Evolutionary conservation across 116 monocot genomes (phyloP), one percentile per base, ranked within the genome.

Genomic region (Papilionanthe hybrid): DNA sequence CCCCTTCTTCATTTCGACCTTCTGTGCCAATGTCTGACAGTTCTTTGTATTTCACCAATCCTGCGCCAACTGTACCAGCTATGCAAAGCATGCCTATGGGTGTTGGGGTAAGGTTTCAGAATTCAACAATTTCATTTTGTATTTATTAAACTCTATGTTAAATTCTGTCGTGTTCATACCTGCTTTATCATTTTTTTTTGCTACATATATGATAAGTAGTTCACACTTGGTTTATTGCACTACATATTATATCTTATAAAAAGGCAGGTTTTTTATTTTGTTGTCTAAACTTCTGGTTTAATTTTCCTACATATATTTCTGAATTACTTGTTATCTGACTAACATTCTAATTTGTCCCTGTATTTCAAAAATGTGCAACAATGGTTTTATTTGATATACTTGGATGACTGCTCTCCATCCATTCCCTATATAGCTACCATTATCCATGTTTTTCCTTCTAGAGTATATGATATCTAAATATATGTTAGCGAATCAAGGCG

Each of bases 1-100:
- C 86, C 49, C 96, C 96, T 53, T 84, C 90, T 79, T 84, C 91
- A 67, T 66, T 91, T 60, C 90, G 91, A 86, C 89, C 89, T 42
- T 76, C 81, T 55, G 42, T 53, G 15, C 84, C 89, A 25, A 78
- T 80, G 43, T 73, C 87, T 27, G 94, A 94, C 47, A 83, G 79
- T 41, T 81, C 88, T 29, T 87, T 92, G 57, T 94, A 92, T 88
- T 91, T 89, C 85, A 69, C 85, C 28, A 80, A 77, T 79, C 88
- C 88, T 47, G 55, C 83, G 19, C 25, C 94, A 78, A 79, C 89
- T 7, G 79, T 89, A 0, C 91, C 79, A 53, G 86, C 89, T 74
- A 88, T 90, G 84, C 89, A 88, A 79, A 82, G 79, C 44, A 20
- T 90, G 27, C 89, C 92, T 47, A 49, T 91, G 80, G 88, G 91